phyloP scores from a whole-genome alignment of 163 green algal species.

The Chlorella variabilis region DNA sequence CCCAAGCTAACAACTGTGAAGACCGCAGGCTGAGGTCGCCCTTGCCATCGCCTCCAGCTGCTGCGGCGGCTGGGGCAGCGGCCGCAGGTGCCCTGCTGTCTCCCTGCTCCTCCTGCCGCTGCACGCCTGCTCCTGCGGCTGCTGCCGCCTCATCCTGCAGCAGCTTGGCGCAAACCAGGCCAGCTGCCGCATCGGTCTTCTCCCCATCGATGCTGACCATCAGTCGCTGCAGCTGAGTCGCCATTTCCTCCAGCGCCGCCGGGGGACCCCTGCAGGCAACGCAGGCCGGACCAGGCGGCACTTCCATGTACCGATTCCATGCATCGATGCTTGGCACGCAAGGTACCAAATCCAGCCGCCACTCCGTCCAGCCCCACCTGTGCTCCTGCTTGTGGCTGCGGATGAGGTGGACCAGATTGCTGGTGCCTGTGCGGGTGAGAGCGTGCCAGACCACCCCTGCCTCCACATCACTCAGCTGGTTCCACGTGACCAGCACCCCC shows the following conservation, averaged over 20 bases:
- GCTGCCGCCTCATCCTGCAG: conserved; percentile 13
- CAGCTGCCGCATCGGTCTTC: conserved; percentile 25
- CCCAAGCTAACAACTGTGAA: conserved; percentile 2
- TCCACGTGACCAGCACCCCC: background rate
- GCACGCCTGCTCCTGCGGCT: background rate
- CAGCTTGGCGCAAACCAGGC: conserved; percentile 21
- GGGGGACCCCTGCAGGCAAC: conserved; percentile 25
- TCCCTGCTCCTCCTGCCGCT: background rate
- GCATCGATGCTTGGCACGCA: background rate
- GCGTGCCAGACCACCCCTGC: conserved; percentile 4
- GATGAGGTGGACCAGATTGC: conserved; percentile 3
- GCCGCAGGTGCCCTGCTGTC: background rate
- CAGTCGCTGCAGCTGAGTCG: conserved; percentile 24
- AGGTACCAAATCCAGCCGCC: too few species aligned
- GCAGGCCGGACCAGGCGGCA: too few species aligned
- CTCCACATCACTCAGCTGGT: conserved; percentile 18
- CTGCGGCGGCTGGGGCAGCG: background rate
- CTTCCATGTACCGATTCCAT: too few species aligned
- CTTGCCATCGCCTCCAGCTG: background rate
- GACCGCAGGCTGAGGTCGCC: background rate
- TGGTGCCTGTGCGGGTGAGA: conserved; percentile 18
- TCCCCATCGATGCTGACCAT: conserved; percentile 23
- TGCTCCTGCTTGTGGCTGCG: background rate
- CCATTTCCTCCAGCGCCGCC: background rate
- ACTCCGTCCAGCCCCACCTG: too few species aligned